These are phyloP conservation scores for Ophiostoma populinum DNA, from an alignment of 2,329 filamentous ascomycete genomes.

Conservation along the genomic window DNA sequence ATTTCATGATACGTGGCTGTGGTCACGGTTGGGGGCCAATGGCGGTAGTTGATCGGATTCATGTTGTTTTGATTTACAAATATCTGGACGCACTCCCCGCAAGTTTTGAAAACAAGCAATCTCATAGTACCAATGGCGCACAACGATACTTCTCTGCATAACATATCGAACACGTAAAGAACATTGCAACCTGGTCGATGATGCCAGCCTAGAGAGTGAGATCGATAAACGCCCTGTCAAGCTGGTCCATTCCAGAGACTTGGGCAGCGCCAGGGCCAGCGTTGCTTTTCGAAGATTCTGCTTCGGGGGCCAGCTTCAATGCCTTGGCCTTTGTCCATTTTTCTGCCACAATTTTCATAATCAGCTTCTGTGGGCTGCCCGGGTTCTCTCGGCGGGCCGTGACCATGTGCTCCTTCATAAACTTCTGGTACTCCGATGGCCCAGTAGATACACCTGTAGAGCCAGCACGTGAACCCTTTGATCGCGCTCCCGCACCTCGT, in stretches of 20 bases:
- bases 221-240: constrained; percentile 10
- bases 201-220: constrained; percentile 6
- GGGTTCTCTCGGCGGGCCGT: constrained; percentile 38
- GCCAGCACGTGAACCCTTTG: constrained; percentile 4
- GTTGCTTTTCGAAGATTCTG: no score
- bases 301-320: background rate
- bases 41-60: no score
- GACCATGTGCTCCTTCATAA: constrained; percentile 52
- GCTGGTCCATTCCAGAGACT: constrained; percentile 3
- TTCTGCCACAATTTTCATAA: constrained; percentile 50
- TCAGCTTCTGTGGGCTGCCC: constrained; percentile 42
- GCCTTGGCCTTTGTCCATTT: constrained; percentile 35
- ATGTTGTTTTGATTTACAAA: no score
- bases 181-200: background rate
- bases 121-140: no score
- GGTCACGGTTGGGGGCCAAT: no score
- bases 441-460: background rate
- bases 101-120: no score
- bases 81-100: no score
- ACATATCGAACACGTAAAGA: background rate
- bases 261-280: no score
- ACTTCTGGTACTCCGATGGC: constrained; percentile 28
- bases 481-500: constrained; percentile 20
- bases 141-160: no score
- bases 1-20: no score